phyloP scores from a whole-genome alignment of 2,329 filamentous ascomycete genomes.

The Neofusicoccum umdonicola region DNA sequence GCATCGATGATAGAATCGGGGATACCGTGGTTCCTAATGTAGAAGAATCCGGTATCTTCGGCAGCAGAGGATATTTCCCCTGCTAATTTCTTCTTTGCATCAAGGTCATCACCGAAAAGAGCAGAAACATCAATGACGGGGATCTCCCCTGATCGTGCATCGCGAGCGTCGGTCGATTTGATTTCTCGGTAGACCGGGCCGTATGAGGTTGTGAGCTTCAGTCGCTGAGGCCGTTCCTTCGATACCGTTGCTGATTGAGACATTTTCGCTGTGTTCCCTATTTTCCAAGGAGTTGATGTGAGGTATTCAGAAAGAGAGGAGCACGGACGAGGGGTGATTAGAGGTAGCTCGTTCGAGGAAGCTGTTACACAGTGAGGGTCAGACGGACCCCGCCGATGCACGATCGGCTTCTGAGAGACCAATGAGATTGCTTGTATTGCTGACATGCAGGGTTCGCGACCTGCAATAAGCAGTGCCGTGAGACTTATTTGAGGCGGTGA shows the following conservation, averaged over 20 bases:
- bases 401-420: not conserved
- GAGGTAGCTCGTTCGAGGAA: not conserved
- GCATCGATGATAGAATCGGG: constrained; percentile 35
- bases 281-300: no score
- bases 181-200: not conserved
- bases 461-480: not conserved
- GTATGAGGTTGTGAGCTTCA: constrained; percentile 1
- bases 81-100: constrained; percentile 42
- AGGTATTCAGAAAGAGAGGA: no score
- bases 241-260: not conserved
- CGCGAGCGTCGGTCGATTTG: not conserved
- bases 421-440: not conserved
- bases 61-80: constrained; percentile 13
- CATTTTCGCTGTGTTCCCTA: not conserved
- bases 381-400: constrained; percentile 1
- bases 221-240: not conserved
- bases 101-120: constrained; percentile 35
- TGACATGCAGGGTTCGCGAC: not conserved
- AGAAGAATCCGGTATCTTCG: constrained; percentile 20
- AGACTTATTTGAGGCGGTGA: not conserved
- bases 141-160: constrained; percentile 34
- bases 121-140: constrained; percentile 33
- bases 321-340: not conserved
- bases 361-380: not conserved
- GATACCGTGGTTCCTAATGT: constrained; percentile 31